Evolutionary conservation across 2,329 filamentous ascomycete genomes (phyloP).

Genomic region (Trichoderma sp.): DNA sequence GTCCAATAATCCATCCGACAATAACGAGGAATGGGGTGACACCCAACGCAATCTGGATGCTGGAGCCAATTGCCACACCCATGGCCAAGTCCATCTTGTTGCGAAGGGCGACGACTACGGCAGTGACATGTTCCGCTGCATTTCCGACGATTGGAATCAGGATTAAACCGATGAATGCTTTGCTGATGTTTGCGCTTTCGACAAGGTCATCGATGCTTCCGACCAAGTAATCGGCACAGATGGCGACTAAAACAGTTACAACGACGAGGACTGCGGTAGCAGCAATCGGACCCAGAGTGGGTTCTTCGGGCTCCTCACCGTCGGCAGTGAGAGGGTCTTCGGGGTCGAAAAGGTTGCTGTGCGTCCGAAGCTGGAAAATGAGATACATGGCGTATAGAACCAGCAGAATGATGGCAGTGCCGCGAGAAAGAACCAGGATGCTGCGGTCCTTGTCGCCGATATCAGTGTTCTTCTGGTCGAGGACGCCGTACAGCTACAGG

Average conservation of each 20-base stretch:
- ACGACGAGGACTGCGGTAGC: conserved; percentile 67
- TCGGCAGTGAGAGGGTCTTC: conserved; percentile 50
- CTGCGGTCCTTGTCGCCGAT: conserved; percentile 48
- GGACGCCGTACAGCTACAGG: conserved; percentile 63
- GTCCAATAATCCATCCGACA: conserved; percentile 73
- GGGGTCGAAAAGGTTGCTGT: conserved; percentile 69
- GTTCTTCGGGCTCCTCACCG: conserved; percentile 45
- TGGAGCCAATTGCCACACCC: conserved; percentile 78
- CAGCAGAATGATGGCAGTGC: conserved; percentile 74
- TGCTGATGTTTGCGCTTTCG: conserved; percentile 69
- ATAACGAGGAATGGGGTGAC: conserved; percentile 81
- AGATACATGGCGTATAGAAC: conserved; percentile 76
- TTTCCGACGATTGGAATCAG: conserved; percentile 80
- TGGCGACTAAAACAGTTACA: conserved; percentile 68
- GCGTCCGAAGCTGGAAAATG: conserved; percentile 74
- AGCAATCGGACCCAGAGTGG: conserved; percentile 62
- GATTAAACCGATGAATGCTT: conserved; percentile 79
- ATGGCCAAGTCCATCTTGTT: conserved; percentile 76
- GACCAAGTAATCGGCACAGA: conserved; percentile 77
- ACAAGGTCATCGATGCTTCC: conserved; percentile 75
- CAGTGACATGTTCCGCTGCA: conserved; percentile 79
- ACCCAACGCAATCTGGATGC: conserved; percentile 79
- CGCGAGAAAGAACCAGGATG: conserved; percentile 71
- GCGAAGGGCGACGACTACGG: conserved; percentile 74
- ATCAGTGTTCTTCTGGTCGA: conserved; percentile 47